Evolutionary conservation across 1,284 basidiomycete genomes (phyloP).

Genomic region (Cryptococcus deneoformans): DNA sequence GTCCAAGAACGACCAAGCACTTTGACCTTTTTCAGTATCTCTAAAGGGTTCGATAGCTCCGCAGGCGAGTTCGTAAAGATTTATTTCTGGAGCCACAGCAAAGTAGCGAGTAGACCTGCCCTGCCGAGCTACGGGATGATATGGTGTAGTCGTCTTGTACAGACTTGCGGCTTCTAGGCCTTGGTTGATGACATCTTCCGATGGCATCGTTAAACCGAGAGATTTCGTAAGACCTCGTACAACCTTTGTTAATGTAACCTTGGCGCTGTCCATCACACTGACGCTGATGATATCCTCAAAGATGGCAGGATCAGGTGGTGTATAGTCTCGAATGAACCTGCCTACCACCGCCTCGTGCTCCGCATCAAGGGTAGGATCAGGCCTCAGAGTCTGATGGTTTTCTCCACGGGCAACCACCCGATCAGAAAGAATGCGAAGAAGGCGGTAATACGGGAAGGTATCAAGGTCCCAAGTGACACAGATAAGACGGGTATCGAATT

Average conservation of each 20-base stretch:
- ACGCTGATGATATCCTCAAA: slow-evolving; percentile 69
- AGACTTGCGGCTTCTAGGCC: slow-evolving; percentile 57
- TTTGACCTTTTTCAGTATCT: neutral
- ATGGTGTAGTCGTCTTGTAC: slow-evolving; percentile 39
- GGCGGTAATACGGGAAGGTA: slow-evolving; percentile 53
- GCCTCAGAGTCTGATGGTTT: slow-evolving; percentile 76
- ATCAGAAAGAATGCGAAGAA: slow-evolving; percentile 72
- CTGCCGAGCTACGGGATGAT: slow-evolving; percentile 31
- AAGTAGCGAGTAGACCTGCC: slow-evolving; percentile 63
- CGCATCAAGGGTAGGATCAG: slow-evolving; percentile 55
- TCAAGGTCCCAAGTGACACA: slow-evolving; percentile 74
- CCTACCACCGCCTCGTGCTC: slow-evolving; percentile 78
- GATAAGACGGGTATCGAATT: slow-evolving; percentile 60
- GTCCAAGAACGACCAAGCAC: slow-evolving; percentile 55
- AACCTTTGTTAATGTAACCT: slow-evolving; percentile 59
- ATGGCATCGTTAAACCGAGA: slow-evolving; percentile 54
- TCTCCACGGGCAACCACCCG: slow-evolving; percentile 71
- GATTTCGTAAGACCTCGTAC: slow-evolving; percentile 60
- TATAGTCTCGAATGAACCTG: slow-evolving; percentile 66
- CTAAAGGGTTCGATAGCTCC: slow-evolving; percentile 29
- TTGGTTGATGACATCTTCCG: slow-evolving; percentile 58
- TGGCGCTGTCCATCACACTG: slow-evolving; percentile 57
- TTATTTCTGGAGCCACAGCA: slow-evolving; percentile 69
- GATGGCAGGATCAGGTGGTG: slow-evolving; percentile 64
- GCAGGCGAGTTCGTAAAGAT: slow-evolving; percentile 56